Conservation (phyloP, 73 alveolate species). For the Paramecium tetraurelia region DNA sequence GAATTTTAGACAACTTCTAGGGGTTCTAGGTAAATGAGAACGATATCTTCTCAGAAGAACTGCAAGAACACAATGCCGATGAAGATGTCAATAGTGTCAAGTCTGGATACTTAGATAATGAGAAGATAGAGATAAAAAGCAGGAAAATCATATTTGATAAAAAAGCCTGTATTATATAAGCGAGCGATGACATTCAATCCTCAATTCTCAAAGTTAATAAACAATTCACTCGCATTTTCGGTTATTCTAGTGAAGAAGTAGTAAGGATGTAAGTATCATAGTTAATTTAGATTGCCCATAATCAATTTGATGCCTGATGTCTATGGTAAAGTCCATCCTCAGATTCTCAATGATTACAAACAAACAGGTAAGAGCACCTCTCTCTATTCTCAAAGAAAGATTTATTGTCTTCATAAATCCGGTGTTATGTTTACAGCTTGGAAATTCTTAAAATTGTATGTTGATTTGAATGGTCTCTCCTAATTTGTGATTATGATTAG, state of each 20-base stretch:
- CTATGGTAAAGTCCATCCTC: conserved; percentile 44
- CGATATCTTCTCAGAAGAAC: conserved; percentile 61
- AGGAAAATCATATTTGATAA: conserved; percentile 52
- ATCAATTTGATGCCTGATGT: conserved; percentile 50
- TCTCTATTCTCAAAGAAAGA: conserved; percentile 55
- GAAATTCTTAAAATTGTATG: conserved; percentile 57
- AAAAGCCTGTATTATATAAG: conserved; percentile 50
- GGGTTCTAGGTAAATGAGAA: conserved; percentile 54
- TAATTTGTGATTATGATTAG: conserved; percentile 52
- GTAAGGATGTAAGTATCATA: neutral
- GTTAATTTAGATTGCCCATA: neutral
- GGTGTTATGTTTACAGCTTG: conserved; percentile 61
- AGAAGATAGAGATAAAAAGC: conserved; percentile 53
- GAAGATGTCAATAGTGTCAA: conserved; percentile 47
- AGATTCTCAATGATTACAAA: conserved; percentile 16
- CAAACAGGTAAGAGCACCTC: conserved; percentile 37
- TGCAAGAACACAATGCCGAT: conserved; percentile 28
- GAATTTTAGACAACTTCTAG: conserved; percentile 53
- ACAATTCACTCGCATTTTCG: conserved; percentile 44
- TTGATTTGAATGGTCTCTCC: conserved; percentile 29
- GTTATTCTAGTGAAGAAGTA: conserved; percentile 35
- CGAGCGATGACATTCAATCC: conserved; percentile 35
- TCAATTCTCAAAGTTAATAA: conserved; percentile 52
- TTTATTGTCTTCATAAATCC: conserved; percentile 47
- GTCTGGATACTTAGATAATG: conserved; percentile 43